Percentiles rank a stretch among this genome's conserved stretches.
Evolutionary conservation across 345 rosid species (phyloP).

Genomic region (Laguncularia racemosa): DNA sequence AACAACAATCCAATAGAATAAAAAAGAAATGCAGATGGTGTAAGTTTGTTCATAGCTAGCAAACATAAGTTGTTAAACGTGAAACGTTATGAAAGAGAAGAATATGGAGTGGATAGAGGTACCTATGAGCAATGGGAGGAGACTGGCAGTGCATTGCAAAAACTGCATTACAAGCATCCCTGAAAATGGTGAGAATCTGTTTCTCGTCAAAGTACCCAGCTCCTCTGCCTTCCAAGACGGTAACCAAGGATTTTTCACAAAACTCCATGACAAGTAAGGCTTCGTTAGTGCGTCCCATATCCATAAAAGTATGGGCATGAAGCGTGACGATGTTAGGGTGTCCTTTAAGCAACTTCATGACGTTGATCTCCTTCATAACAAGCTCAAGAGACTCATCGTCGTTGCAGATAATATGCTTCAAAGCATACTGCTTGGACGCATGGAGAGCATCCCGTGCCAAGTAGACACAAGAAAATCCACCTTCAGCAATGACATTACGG

Average conservation of each 20-base stretch:
- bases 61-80: neutral
- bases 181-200: conserved; percentile 62
- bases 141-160: conserved; percentile 92
- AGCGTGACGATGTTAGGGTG: conserved; percentile 86
- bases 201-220: conserved; percentile 80
- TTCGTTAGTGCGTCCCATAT: conserved; percentile 91
- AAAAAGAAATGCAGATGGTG: neutral
- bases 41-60: no score
- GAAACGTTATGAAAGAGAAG: neutral
- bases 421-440: conserved; percentile 74
- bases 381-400: conserved; percentile 75
- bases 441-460: conserved; percentile 65
- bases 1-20: neutral
- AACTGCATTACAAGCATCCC: conserved; percentile 92
- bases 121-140: conserved; percentile 96
- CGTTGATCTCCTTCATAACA: conserved; percentile 70
- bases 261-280: conserved; percentile 89
- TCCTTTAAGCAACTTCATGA: conserved; percentile 75
- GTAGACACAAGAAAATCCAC: conserved; percentile 95
- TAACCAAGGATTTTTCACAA: conserved; percentile 84
- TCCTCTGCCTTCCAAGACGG: conserved; percentile 75
- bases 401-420: conserved; percentile 93
- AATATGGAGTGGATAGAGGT: neutral
- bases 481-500: conserved; percentile 75
- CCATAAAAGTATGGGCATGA: conserved; percentile 56